Conservation (phyloP, 495 filamentous ascomycete species). For the Bombardia bombarda region DNA sequence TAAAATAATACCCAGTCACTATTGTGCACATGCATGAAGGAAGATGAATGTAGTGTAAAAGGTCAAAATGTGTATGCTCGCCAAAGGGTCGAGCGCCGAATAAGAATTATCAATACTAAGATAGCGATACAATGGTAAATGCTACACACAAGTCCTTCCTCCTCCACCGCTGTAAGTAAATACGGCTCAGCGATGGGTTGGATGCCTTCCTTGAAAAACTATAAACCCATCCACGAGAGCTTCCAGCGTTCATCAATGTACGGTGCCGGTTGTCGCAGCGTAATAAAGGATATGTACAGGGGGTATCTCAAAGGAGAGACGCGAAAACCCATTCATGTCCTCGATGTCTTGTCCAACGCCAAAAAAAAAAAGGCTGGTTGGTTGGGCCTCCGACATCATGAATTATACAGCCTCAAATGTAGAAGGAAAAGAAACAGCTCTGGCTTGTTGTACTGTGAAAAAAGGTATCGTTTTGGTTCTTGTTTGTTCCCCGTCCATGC, state of each 20-base stretch:
- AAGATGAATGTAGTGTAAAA: too few species aligned
- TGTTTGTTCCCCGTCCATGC: slow-evolving; percentile 14
- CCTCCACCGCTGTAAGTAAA: slow-evolving; percentile 6
- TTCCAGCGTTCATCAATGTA: neutral
- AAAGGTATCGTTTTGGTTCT: too few species aligned
- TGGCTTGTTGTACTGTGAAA: slow-evolving; percentile 10
- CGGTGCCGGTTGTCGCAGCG: neutral
- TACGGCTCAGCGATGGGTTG: neutral
- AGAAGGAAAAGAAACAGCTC: slow-evolving; percentile 9
- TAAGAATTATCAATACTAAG: slow-evolving; percentile 36
- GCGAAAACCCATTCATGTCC: neutral
- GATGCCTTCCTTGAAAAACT: slow-evolving; percentile 2
- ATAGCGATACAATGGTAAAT: slow-evolving; percentile 19
- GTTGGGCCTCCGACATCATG: neutral
- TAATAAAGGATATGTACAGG: slow-evolving; percentile 3
- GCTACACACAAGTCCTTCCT: slow-evolving; percentile 13
- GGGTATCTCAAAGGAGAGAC: neutral
- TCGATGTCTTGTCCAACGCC: neutral
- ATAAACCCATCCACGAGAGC: neutral
- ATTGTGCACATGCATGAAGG: too few species aligned
- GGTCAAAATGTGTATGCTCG: too few species aligned
- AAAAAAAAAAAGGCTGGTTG: neutral
- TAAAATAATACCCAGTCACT: too few species aligned
- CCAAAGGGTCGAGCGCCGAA: slow-evolving; percentile 1
- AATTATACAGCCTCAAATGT: too few species aligned